Evolutionary conservation across 2,329 filamentous ascomycete genomes (phyloP), one percentile per base, ranked within the genome.

Genomic region (Ophiocordyceps polyrhachis-furcata): DNA sequence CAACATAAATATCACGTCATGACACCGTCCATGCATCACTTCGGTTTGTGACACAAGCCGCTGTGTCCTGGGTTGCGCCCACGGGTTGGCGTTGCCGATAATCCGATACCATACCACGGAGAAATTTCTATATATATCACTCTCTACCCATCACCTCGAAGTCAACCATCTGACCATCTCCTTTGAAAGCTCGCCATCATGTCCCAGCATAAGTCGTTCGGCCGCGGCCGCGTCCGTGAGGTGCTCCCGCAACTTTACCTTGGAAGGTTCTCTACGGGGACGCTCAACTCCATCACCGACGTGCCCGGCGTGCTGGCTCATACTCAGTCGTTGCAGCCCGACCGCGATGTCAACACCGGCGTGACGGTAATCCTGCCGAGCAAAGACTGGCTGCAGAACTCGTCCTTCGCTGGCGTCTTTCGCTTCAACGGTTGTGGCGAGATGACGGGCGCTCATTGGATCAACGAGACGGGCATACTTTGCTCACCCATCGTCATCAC

Each of bases 371-470:
- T 73, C 44, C 53, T 72, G 1, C 67, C 69, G 0, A 63, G 67
- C 12, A 41, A 51, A 5, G 55, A 66, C 42, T 72, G 68, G 67
- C 61, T 62, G 52, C 48, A 60, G 41, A 59, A 63, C 11, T 65
- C 65, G 38, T 67, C 63, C 45, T 66, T 70, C 42, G 64, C 68
- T 4, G 65, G 65, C n/a, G 52, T 71, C 42, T 79, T 78, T 58
- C 67, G 69, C 48, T 78, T 81, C 62, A 81, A 81, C 50, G 76
- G 76, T 45, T 70, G 69, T 41, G 76, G 77, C 40, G 74, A 79
- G 56, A 63, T 79, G 62, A 79, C 76, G 0, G 74, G 75, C 2
- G 63, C 62, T 11, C 72, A 79, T 51, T 76, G 73, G 69, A 70
- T 80, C 47, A 66, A 74, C 15, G 76, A 81, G 55, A 74, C 73